Conservation (phyloP, 2,329 filamentous ascomycete genomes). For the Fusarium subglutinans region DNA sequence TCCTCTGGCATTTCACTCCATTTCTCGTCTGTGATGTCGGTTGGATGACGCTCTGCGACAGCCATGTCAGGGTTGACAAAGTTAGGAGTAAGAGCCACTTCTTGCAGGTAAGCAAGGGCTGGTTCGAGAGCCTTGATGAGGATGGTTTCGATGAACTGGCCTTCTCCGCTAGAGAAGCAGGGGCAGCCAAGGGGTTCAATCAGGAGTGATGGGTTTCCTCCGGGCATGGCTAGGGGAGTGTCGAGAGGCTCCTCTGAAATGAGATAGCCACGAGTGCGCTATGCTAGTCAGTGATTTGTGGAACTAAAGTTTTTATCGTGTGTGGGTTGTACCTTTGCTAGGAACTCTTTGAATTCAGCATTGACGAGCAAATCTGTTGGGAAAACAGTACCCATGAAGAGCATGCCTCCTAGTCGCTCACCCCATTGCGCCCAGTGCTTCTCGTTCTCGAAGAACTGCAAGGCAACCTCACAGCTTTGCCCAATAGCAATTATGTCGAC, state of each 20-base stretch:
- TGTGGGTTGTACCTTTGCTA: conserved; percentile 56
- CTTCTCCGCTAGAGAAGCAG: conserved; percentile 74
- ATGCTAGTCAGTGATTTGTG: conserved; percentile 11
- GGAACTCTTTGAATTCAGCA: conserved; percentile 57
- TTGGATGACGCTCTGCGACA: conserved; percentile 38
- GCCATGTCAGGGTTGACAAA: conserved; percentile 54
- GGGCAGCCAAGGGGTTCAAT: conserved; percentile 68
- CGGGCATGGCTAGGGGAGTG: conserved; percentile 61
- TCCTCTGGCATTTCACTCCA: conserved; percentile 47
- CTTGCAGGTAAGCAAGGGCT: conserved; percentile 70
- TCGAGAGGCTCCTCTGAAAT: conserved; percentile 62
- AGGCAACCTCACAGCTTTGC: conserved; percentile 67
- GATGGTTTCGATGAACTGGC: conserved; percentile 67
- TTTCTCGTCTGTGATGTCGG: conserved; percentile 40
- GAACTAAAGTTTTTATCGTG: neutral
- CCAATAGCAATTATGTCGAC: conserved; percentile 78
- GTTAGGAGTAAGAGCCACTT: conserved; percentile 55
- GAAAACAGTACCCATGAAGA: conserved; percentile 60
- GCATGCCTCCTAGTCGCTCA: conserved; percentile 57
- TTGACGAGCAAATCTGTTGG: conserved; percentile 52
- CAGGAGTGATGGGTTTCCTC: conserved; percentile 55
- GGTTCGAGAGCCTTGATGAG: conserved; percentile 63
- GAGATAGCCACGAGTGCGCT: conserved; percentile 71
- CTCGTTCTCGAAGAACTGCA: conserved; percentile 66
- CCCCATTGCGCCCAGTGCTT: conserved; percentile 61